A percentile compares a stretch with the other conserved stretches of the same genome.
These are phyloP conservation scores for Mucor saturninus DNA, from an alignment of 371 early-diverging fungal genomes.

Conservation along the genomic window DNA sequence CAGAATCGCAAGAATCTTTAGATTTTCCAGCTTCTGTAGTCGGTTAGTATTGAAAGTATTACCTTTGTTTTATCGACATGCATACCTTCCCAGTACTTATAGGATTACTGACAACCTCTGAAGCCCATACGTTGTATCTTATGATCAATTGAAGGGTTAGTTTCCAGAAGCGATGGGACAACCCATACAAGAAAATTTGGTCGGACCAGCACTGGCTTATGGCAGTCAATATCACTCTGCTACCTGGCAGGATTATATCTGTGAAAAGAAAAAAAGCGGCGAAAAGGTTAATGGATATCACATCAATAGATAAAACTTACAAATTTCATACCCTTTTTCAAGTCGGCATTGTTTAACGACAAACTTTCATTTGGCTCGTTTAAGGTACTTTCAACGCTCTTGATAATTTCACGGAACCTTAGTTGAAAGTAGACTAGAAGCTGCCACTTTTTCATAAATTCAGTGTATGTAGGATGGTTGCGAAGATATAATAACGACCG, in stretches of 20 bases:
- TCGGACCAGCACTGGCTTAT: constrained; percentile 73
- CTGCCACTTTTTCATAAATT: constrained; percentile 81
- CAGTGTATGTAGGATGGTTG: constrained; percentile 61
- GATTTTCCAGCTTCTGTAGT: not conserved
- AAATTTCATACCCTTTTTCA: not conserved
- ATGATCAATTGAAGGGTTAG: constrained; percentile 72
- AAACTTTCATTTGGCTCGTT: constrained; percentile 26
- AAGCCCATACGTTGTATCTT: constrained; percentile 55
- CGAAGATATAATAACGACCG: constrained; percentile 62
- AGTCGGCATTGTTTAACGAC: not conserved
- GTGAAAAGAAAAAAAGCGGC: not conserved
- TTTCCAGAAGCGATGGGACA: constrained; percentile 76
- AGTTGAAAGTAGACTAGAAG: constrained; percentile 77
- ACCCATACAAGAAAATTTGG: constrained; percentile 63
- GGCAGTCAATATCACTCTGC: constrained; percentile 55
- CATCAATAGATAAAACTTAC: not conserved
- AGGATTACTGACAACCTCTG: constrained; percentile 1
- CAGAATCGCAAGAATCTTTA: constrained; percentile 7
- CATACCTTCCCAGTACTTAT: not conserved
- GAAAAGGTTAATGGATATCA: too few species aligned
- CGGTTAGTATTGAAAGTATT: not conserved
- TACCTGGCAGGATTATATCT: constrained; percentile 43
- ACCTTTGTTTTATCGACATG: not conserved
- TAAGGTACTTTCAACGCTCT: constrained; percentile 49
- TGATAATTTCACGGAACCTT: constrained; percentile 62